Evolutionary conservation across 768 basidiomycete genomes (phyloP).

Genomic region (Collybiopsis luxurians): DNA sequence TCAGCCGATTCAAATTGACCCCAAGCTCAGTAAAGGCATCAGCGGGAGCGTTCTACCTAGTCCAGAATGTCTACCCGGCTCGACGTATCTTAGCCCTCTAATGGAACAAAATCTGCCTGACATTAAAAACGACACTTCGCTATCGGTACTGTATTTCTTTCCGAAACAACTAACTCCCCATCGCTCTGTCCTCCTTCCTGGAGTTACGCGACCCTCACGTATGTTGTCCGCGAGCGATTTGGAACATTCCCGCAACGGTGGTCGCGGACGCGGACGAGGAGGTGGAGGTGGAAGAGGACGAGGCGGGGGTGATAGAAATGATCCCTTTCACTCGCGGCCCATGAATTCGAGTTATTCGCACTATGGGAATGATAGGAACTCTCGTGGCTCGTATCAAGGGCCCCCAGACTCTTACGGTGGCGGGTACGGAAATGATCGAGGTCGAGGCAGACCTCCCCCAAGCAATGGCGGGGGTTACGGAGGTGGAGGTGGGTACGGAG

Average conservation of each 20-base stretch:
- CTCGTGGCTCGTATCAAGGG: constrained; percentile 26
- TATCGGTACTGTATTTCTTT: constrained; percentile 88
- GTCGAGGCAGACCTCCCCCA: constrained; percentile 16
- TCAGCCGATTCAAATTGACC: constrained; percentile 75
- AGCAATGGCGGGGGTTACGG: constrained; percentile 31
- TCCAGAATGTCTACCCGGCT: constrained; percentile 87
- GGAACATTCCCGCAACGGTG: constrained; percentile 61
- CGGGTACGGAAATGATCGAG: constrained; percentile 6
- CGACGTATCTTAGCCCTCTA: constrained; percentile 83
- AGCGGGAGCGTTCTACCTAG: constrained; percentile 80
- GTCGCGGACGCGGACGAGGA: constrained; percentile 46
- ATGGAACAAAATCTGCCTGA: constrained; percentile 60
- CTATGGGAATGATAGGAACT: constrained; percentile 25
- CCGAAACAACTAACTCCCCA: constrained; percentile 86
- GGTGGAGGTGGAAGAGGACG: constrained; percentile 29
- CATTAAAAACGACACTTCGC: constrained; percentile 81
- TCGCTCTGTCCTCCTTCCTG: constrained; percentile 77
- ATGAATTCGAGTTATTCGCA: constrained; percentile 22
- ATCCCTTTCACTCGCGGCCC: constrained; percentile 45
- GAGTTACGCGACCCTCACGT: constrained; percentile 56
- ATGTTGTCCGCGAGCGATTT: constrained; percentile 69
- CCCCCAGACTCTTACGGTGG: constrained; percentile 15
- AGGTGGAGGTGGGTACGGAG: constrained; percentile 7
- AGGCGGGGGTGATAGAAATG: constrained; percentile 35
- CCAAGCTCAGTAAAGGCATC: constrained; percentile 70